Base-by-base conservation (phyloP, 2,329 filamentous ascomycete species). In the Teratosphaeria viscida region DNA sequence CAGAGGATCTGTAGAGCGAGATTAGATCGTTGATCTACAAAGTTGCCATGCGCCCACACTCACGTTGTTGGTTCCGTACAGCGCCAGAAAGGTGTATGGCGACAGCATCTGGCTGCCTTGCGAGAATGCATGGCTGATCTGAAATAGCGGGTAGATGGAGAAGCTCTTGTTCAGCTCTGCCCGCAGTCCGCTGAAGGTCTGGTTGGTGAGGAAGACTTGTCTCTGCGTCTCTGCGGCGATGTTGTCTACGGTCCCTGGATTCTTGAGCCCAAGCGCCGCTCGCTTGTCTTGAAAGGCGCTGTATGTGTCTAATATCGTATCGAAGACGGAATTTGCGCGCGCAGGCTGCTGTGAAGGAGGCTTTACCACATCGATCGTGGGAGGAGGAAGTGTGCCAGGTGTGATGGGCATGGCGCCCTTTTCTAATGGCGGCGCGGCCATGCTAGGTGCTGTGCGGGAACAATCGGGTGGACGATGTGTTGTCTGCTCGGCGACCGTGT, bases 151-250 rank as follows among this genome's bases (percentile, higher is more conserved):
- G 60, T 86, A 85, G 75, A 95, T 85, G 82, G 91, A 94, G 79
- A 97, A 95, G 73, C 90, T 86, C 82, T 96, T 97, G 74, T 91
- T 96, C 74, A 97, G 81, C 77, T 99, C 94, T 75, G 92, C 95
- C 73, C 92, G 89, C 75, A 99, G 83, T 71, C 94, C 94, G 53
- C 90, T 89, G 81, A 99, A 97, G 85, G 94, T 95, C 76, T 90
- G 89, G 81, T 96, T 96, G 78, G 88, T 94, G 71, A 96, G 85
- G 74, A 97, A 87, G 69, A 96, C 92, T 83, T 96, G 92, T 77
- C 92, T 91, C 79, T 95, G 88, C 64, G 96, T 91, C 80, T 99
- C 94, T 74, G 88, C 87, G 68, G 88, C 84, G 74, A 96, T 86
- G 72, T 86, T 86, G 77, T 99, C 94, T 67, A 96, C 86, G 57